These are phyloP conservation scores for Psilocybe cubensis DNA, from an alignment of 768 basidiomycete genomes.

Conservation along the genomic window DNA sequence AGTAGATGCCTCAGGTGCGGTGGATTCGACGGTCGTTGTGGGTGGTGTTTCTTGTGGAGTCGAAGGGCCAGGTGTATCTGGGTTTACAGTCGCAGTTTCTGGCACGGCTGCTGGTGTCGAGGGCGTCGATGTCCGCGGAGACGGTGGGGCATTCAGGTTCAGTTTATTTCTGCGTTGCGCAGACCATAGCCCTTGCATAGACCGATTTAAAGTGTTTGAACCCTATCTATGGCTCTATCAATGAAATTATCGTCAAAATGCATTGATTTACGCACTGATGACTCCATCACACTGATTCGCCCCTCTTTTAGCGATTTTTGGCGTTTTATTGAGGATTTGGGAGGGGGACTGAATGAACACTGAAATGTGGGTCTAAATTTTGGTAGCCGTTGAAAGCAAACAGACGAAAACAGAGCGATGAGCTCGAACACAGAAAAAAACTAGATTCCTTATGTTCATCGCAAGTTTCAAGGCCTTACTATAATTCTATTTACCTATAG, in stretches of 20 bases:
- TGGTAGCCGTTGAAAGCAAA: too few species aligned
- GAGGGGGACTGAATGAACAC: too few species aligned
- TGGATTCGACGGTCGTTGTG: constrained; percentile 10
- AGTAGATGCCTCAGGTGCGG: constrained; percentile 8
- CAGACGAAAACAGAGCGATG: too few species aligned
- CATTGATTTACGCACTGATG: constrained; percentile 16
- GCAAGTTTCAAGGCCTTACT: too few species aligned
- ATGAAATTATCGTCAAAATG: constrained; percentile 17
- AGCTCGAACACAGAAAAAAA: too few species aligned
- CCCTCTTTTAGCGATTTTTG: too few species aligned
- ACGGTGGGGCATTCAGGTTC: constrained; percentile 60
- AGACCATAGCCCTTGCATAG: constrained; percentile 83
- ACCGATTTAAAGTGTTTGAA: constrained; percentile 74
- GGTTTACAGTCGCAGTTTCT: constrained; percentile 6
- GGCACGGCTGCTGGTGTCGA: constrained; percentile 26
- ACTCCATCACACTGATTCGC: too few species aligned
- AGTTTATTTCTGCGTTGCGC: constrained; percentile 65
- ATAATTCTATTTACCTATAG: too few species aligned
- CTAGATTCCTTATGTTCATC: too few species aligned
- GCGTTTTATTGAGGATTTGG: too few species aligned
- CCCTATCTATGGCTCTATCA: constrained; percentile 61
- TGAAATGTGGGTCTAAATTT: too few species aligned
- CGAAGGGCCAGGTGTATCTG: constrained; percentile 15
- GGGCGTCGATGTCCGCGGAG: constrained; percentile 27
- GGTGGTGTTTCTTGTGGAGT: constrained; percentile 12